phyloP scores from a whole-genome alignment of 2,329 filamentous ascomycete genomes.

The Aspergillus candidus region DNA sequence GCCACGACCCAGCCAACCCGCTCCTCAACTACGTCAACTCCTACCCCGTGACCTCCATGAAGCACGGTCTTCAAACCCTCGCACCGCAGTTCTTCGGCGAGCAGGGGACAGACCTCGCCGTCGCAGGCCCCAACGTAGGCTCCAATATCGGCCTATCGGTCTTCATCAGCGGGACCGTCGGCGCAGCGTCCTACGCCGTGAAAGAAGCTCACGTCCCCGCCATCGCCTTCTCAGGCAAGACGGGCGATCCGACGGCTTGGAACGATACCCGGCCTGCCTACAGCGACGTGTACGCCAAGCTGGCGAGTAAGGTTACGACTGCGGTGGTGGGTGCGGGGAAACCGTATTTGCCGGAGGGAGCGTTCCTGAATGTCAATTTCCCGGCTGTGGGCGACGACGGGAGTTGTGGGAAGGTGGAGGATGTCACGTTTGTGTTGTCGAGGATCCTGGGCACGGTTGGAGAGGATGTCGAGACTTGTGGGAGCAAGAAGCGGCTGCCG shows the following conservation, averaged over 20 bases:
- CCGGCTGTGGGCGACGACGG: slow-evolving; percentile 41
- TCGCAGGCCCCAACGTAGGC: slow-evolving; percentile 58
- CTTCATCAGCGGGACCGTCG: slow-evolving; percentile 62
- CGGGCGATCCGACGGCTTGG: slow-evolving; percentile 49
- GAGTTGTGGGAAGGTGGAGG: slow-evolving; percentile 45
- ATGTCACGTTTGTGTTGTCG: slow-evolving; percentile 60
- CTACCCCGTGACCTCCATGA: slow-evolving; percentile 59
- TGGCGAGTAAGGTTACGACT: slow-evolving; percentile 54
- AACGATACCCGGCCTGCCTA: slow-evolving; percentile 44
- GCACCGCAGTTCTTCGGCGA: slow-evolving; percentile 50
- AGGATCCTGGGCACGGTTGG: slow-evolving; percentile 49
- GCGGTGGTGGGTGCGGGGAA: slow-evolving; percentile 50
- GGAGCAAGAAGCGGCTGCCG: slow-evolving; percentile 49
- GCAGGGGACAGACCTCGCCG: slow-evolving; percentile 49
- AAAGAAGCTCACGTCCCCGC: slow-evolving; percentile 52
- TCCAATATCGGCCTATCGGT: slow-evolving; percentile 53
- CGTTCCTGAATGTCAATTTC: slow-evolving; percentile 67
- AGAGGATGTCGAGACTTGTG: slow-evolving; percentile 55
- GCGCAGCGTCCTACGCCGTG: slow-evolving; percentile 56
- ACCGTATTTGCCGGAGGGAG: slow-evolving; percentile 57
- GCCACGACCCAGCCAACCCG: slow-evolving; percentile 51
- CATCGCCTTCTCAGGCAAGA: slow-evolving; percentile 61
- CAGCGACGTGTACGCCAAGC: slow-evolving; percentile 57
- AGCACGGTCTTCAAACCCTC: slow-evolving; percentile 55
- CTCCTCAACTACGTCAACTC: slow-evolving; percentile 68